A percentile compares a stretch with the other conserved stretches of the same genome.
phyloP scores from a whole-genome alignment of 768 basidiomycete genomes.

The Lanmaoa pseudosensibilis region DNA sequence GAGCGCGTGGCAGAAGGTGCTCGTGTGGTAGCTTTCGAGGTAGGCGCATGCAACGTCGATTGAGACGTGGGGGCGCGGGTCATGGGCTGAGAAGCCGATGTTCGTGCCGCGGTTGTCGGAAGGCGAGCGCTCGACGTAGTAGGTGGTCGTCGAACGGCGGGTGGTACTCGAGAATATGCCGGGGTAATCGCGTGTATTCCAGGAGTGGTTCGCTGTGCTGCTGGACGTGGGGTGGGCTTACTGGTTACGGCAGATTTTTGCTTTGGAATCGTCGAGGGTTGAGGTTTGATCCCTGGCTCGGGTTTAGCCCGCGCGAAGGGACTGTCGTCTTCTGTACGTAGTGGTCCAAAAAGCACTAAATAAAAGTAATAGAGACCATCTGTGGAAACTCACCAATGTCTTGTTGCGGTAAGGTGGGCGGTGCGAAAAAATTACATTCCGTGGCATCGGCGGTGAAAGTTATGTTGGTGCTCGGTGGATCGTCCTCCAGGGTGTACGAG shows the following conservation, averaged over 20 bases:
- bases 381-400: constrained; percentile 25
- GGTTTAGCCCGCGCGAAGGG: constrained; percentile 25
- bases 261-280: background rate
- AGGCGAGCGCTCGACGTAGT: constrained; percentile 9
- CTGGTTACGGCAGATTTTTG: background rate
- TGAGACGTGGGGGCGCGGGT: constrained; percentile 27
- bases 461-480: constrained; percentile 14
- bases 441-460: constrained; percentile 23
- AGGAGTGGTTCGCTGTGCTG: constrained; percentile 5
- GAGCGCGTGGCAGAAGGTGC: constrained; percentile 16
- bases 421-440: constrained; percentile 25
- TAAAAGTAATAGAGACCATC: background rate
- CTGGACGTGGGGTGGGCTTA: constrained; percentile 7
- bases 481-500: constrained; percentile 37
- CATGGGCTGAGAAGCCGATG: constrained; percentile 20
- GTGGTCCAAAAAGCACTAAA: background rate
- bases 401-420: constrained; percentile 15
- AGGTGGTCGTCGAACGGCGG: constrained; percentile 12
- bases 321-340: constrained; percentile 27
- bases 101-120: constrained; percentile 1
- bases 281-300: constrained; percentile 7
- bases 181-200: background rate
- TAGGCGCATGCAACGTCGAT: constrained; percentile 15
- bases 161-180: constrained; percentile 7
- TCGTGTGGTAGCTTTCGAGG: constrained; percentile 23